phyloP scores from a whole-genome alignment of 148 eudicot genomes.

The Persicaria tinctoria region DNA sequence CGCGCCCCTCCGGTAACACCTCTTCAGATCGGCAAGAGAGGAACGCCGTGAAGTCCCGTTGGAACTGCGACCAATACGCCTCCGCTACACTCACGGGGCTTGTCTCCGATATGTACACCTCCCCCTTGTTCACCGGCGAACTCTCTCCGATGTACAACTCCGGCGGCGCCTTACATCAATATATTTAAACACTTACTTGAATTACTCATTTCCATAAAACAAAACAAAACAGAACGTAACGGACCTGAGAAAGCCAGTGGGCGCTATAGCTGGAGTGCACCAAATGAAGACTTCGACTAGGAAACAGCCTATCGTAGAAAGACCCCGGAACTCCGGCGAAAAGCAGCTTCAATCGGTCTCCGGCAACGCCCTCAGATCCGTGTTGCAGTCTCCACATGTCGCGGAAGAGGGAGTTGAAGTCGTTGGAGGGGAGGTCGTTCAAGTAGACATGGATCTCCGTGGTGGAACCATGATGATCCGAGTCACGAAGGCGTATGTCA shows the following conservation, averaged over 20 bases:
- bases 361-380: not conserved
- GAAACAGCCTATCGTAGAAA: constrained; percentile 30
- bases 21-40: constrained; percentile 34
- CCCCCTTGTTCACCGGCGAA: constrained; percentile 29
- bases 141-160: constrained; percentile 22
- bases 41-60: constrained; percentile 26
- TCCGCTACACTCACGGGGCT: constrained; percentile 25
- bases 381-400: constrained; percentile 5
- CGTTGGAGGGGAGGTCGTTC: constrained; percentile 50
- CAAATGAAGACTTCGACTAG: constrained; percentile 22
- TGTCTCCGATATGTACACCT: constrained; percentile 24
- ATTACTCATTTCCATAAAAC: not conserved
- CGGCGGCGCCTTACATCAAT: constrained; percentile 21
- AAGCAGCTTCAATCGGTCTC: not conserved
- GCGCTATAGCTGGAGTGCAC: constrained; percentile 32
- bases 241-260: constrained; percentile 43
- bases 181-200: not conserved
- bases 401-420: constrained; percentile 32
- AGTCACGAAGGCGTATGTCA: not conserved
- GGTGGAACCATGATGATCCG: constrained; percentile 12
- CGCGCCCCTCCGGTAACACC: constrained; percentile 22
- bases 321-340: constrained; percentile 35
- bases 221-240: not conserved
- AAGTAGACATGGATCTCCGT: constrained; percentile 18
- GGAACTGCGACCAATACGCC: constrained; percentile 32